phyloP scores from a whole-genome alignment of 257 asterid species.

The Solanum habrochaites region DNA sequence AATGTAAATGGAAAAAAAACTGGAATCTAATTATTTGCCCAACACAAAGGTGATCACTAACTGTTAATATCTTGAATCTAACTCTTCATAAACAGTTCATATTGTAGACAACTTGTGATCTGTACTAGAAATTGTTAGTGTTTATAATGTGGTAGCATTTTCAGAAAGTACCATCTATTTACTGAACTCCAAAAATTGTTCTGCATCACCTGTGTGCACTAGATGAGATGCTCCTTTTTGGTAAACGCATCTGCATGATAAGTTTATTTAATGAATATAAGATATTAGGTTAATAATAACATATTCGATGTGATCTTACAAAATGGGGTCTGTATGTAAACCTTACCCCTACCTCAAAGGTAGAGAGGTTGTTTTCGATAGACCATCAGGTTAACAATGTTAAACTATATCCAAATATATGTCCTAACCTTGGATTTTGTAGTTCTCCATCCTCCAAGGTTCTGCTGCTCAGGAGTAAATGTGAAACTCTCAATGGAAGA shows the following conservation, averaged over 20 bases:
- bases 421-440: constrained; percentile 57
- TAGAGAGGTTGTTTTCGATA: background rate
- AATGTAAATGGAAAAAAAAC: background rate
- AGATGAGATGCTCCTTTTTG: constrained; percentile 24
- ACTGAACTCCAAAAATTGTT: background rate
- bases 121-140: background rate
- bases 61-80: background rate
- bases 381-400: background rate
- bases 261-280: background rate
- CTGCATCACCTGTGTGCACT: background rate
- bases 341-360: background rate
- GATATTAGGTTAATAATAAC: background rate
- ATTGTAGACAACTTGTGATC: background rate
- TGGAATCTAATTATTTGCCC: background rate
- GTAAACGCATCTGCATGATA: constrained; percentile 65
- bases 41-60: background rate
- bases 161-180: background rate
- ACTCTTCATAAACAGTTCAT: background rate
- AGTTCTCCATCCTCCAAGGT: constrained; percentile 65
- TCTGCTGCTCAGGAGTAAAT: constrained; percentile 45
- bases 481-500: constrained; percentile 44
- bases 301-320: background rate
- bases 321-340: background rate
- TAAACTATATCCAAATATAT: background rate
- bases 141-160: background rate